Evolutionary conservation across 2,329 filamentous ascomycete species (phyloP), one percentile per base, ranked within the genome.

Genomic region (Colletotrichum sp.): DNA sequence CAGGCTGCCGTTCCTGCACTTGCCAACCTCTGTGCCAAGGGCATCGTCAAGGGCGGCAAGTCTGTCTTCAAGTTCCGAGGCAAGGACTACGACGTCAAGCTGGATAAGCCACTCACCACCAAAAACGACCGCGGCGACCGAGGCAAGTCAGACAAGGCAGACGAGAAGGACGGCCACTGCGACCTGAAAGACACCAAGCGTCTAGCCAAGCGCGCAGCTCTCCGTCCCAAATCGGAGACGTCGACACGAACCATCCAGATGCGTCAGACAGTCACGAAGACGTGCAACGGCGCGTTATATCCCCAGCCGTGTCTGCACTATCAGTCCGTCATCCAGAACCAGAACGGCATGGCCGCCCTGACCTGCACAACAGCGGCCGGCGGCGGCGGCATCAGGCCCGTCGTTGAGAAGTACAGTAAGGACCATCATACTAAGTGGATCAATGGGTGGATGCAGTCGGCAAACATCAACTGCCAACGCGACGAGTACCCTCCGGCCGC

Each of bases 81-180:
- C 30, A 63, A 63, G 5, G 59, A 63, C 32, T 77, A 75, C 36
- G 59, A 75, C n/a, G 49, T 75, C 26, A 70, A 71, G 9, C 59
- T 75, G 2, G 72, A 70, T 26, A 70, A 75, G 44, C 72, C 72
- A 18, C 28, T 59, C 6, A 60, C 44, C 4, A 69, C 24, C 49
- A 71, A 70, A 49, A 44, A n/a, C 32, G 32, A 65, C 30, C 49
- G 49, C 7, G 18, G 57, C 26, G 59, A 63, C 28, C 59, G 15
- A 63, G 59, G 18, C 9, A 34, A 32, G 18, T 85, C 82, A 55
- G 77, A 78, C 32, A 83, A 85, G 63, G 83, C 79, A 6, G 80
- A 85, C 15, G 83, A 80, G 66, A 85, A 85, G 71, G 81, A 77
- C 57, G 82, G 83, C 24, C 81, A 83, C 64, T 68, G 64, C 52